Conservation (phyloP, 768 basidiomycete species). For the Termitomyces sp. region DNA sequence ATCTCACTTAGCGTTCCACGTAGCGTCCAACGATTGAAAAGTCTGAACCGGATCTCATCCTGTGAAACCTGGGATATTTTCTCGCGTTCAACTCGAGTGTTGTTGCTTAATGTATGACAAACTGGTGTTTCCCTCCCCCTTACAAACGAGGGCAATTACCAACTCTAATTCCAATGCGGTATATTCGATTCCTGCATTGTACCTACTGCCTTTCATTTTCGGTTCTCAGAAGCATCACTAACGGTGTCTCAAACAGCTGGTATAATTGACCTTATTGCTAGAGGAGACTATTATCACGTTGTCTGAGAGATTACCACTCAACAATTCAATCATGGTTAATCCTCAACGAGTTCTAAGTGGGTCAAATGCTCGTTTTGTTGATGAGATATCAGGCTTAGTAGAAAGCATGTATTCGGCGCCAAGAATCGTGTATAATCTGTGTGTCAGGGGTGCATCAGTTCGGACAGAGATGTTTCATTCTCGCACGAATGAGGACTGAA, state of each 20-base stretch:
- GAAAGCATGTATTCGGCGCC: neutral
- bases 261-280: neutral
- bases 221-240: too few species aligned
- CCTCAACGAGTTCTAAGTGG: neutral
- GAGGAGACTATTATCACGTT: too few species aligned
- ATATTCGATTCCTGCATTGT: neutral
- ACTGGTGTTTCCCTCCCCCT: neutral
- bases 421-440: neutral
- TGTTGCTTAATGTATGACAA: neutral
- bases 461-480: neutral
- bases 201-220: too few species aligned
- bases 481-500: too few species aligned
- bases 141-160: neutral
- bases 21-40: too few species aligned
- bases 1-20: too few species aligned
- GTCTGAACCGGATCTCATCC: too few species aligned
- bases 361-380: neutral
- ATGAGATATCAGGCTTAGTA: neutral
- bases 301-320: neutral
- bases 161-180: neutral
- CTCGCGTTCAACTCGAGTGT: neutral
- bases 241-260: too few species aligned
- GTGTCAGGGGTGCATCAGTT: neutral
- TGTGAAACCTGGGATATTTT: too few species aligned
- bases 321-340: neutral